Conservation (phyloP, 2,329 filamentous ascomycete species). For the Cordyceps pruinosa region DNA sequence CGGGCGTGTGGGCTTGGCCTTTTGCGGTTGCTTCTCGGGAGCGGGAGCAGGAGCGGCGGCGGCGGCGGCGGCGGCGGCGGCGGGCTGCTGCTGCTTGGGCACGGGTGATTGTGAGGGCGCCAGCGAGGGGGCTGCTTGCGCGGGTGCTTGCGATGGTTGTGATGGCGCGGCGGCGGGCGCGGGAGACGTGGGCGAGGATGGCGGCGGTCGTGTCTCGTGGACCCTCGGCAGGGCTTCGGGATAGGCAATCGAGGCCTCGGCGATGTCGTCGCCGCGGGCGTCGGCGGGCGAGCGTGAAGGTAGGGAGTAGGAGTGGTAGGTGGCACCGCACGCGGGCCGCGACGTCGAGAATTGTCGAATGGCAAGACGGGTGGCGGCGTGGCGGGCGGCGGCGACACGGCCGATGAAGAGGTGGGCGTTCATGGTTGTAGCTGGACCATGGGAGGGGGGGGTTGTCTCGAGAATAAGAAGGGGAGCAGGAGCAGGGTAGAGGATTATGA, state of each 20-base stretch:
- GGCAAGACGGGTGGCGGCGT: conserved; percentile 30
- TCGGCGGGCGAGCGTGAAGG: conserved; percentile 34
- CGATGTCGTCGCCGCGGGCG: conserved; percentile 36
- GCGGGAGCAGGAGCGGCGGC: conserved; percentile 38
- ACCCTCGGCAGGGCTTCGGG: conserved; percentile 40
- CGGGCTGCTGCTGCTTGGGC: conserved; percentile 9
- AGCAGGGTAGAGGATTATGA: not conserved
- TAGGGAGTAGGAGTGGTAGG: conserved; percentile 48
- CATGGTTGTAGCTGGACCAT: conserved; percentile 30
- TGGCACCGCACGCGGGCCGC: conserved; percentile 22
- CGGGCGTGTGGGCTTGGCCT: conserved; percentile 43
- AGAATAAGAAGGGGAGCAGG: not conserved
- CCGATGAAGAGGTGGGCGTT: conserved; percentile 35
- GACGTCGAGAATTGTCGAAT: conserved; percentile 36
- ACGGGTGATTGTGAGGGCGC: conserved; percentile 5
- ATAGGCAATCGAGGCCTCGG: conserved; percentile 41
- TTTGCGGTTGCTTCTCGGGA: conserved; percentile 61
- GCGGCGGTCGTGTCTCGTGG: conserved; percentile 46
- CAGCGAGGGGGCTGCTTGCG: not conserved
- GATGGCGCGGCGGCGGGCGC: conserved; percentile 16
- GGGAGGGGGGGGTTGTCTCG: conserved; percentile 16
- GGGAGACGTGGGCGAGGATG: conserved; percentile 16
- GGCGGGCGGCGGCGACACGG: conserved; percentile 33
- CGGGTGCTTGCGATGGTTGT: not conserved
- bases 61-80: conserved; percentile 31